Percentiles rank a stretch among this genome's conserved stretches.
These are phyloP conservation scores for Kodamaea anthophila DNA, from an alignment of 1,139 yeast genomes.

Conservation along the genomic window DNA sequence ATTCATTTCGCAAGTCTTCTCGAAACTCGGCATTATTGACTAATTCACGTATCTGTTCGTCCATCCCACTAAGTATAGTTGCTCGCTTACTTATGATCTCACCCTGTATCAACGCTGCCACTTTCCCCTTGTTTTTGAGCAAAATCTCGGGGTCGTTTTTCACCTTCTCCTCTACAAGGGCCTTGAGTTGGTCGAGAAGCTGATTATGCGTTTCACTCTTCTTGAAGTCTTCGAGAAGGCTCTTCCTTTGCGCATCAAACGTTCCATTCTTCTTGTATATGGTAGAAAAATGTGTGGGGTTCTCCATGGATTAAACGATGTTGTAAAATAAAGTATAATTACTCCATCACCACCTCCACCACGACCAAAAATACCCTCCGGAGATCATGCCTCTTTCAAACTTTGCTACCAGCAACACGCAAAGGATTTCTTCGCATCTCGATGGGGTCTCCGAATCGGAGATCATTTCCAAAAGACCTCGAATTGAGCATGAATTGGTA, in stretches of 20 bases:
- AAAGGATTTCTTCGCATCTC: slow-evolving; percentile 6
- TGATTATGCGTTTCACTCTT: slow-evolving; percentile 38
- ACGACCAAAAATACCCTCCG: too few relatives aligned
- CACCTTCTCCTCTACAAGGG: slow-evolving; percentile 43
- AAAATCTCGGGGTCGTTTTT: slow-evolving; percentile 45
- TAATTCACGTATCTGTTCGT: slow-evolving; percentile 42
- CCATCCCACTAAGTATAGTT: slow-evolving; percentile 32
- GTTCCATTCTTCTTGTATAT: slow-evolving; percentile 46
- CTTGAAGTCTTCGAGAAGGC: slow-evolving; percentile 39
- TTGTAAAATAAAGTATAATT: too few relatives aligned
- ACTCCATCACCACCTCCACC: background rate
- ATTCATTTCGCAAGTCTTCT: slow-evolving; percentile 23
- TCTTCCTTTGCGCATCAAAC: slow-evolving; percentile 43
- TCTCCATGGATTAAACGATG: slow-evolving; percentile 11
- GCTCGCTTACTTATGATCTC: slow-evolving; percentile 27
- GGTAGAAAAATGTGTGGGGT: slow-evolving; percentile 36
- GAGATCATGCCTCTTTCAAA: too few relatives aligned
- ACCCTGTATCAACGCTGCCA: slow-evolving; percentile 50
- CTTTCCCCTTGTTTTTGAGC: slow-evolving; percentile 45
- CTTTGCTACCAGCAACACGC: too few relatives aligned
- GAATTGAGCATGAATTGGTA: slow-evolving; percentile 7
- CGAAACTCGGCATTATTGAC: slow-evolving; percentile 41
- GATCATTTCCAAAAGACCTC: slow-evolving; percentile 7
- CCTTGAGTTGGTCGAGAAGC: slow-evolving; percentile 34
- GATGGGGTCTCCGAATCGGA: slow-evolving; percentile 8